These are phyloP conservation scores for Torulaspora maleeae DNA, from an alignment of 805 yeast species.

Conservation along the genomic window DNA sequence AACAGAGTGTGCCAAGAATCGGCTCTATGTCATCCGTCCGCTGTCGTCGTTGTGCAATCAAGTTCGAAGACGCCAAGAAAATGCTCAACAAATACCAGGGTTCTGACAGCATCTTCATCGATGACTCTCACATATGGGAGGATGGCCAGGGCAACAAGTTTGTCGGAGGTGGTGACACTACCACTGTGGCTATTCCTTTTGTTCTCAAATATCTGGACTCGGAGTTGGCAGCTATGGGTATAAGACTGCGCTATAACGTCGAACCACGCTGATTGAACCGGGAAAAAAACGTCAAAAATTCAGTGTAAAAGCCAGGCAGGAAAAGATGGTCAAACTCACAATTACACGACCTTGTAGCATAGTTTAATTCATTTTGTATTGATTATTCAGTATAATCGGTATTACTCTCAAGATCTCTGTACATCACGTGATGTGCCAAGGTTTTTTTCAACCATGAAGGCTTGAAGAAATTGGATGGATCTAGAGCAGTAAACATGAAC, in stretches of 20 bases:
- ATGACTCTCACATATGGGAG: slow-evolving; percentile 85
- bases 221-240: slow-evolving; percentile 97
- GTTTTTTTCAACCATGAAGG: too few species aligned
- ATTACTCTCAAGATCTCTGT: not conserved
- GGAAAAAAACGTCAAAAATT: not conserved
- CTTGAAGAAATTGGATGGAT: too few species aligned
- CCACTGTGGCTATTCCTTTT: slow-evolving; percentile 94
- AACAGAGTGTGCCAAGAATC: slow-evolving; percentile 83
- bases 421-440: not conserved
- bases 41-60: slow-evolving; percentile 87
- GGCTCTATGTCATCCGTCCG: slow-evolving; percentile 74
- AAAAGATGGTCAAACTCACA: not conserved
- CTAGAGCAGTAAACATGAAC: not conserved
- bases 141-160: slow-evolving; percentile 92
- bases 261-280: slow-evolving; percentile 43
- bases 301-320: not conserved
- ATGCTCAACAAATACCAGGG: slow-evolving; percentile 36
- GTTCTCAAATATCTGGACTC: slow-evolving; percentile 93
- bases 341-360: not conserved
- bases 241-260: slow-evolving; percentile 83
- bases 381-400: not conserved
- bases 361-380: not conserved
- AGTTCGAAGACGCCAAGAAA: slow-evolving; percentile 52
- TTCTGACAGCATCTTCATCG: slow-evolving; percentile 42
- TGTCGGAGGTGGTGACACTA: slow-evolving; percentile 89